These are phyloP conservation scores for Mortierella antarctica DNA, from an alignment of 192 early-diverging fungal species.

Conservation along the genomic window DNA sequence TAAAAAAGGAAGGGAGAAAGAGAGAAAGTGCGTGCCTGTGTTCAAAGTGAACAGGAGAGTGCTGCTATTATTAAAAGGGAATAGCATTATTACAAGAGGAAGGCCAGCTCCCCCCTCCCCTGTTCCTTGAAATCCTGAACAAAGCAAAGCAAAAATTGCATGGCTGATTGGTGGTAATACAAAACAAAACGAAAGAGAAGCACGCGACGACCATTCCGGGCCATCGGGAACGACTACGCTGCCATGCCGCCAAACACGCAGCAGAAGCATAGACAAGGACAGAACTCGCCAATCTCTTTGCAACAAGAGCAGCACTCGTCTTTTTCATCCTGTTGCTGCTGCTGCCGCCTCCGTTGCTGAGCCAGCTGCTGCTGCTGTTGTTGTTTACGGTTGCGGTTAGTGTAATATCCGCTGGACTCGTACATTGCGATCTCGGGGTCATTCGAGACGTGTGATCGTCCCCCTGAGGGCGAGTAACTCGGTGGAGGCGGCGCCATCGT, in stretches of 20 bases:
- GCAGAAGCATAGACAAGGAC: constrained; percentile 46
- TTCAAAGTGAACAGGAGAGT: no score
- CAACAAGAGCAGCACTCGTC: constrained; percentile 40
- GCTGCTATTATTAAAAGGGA: no score
- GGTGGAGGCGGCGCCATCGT: constrained; percentile 36
- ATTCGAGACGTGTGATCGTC: constrained; percentile 7
- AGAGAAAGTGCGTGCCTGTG: no score
- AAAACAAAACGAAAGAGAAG: no score
- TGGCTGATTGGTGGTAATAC: not conserved
- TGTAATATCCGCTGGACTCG: constrained; percentile 36
- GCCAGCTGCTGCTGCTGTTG: constrained; percentile 17
- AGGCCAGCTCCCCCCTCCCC: no score
- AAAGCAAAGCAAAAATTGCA: not conserved
- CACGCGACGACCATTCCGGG: not conserved
- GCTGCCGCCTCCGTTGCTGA: constrained; percentile 14
- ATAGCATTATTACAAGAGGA: no score
- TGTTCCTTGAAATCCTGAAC: no score
- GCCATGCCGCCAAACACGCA: constrained; percentile 41
- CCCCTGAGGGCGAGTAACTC: constrained; percentile 20
- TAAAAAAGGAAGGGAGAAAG: no score
- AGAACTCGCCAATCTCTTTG: constrained; percentile 36
- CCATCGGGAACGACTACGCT: not conserved
- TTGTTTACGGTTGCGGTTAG: constrained; percentile 36
- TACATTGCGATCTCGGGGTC: constrained; percentile 48
- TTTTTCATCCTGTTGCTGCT: constrained; percentile 11